Evolutionary conservation across 73 alveolate species (phyloP).

Genomic region (Halteria grandinella): DNA sequence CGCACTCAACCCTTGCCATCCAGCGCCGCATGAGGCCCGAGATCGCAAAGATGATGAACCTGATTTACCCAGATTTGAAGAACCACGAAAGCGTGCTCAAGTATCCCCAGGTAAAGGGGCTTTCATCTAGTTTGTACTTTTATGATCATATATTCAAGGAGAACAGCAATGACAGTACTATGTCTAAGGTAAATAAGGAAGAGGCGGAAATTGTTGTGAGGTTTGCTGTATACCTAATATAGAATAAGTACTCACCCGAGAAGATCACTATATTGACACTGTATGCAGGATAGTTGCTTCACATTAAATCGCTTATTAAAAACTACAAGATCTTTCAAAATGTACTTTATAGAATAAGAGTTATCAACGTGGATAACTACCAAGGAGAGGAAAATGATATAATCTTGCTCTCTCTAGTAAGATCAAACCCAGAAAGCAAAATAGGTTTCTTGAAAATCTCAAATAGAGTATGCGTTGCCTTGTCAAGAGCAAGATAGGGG

Average conservation of each 20-base stretch:
- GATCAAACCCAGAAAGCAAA: conserved; percentile 69
- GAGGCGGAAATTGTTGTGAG: conserved; percentile 78
- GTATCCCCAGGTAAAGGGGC: conserved; percentile 75
- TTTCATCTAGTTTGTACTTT: conserved; percentile 75
- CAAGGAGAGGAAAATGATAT: conserved; percentile 96
- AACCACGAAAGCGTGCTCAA: conserved; percentile 61
- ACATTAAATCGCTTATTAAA: conserved; percentile 45
- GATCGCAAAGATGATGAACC: conserved; percentile 80
- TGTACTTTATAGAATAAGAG: conserved; percentile 48
- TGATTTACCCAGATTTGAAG: conserved; percentile 67
- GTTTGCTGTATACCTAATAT: conserved; percentile 73
- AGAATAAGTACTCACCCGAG: conserved; percentile 62
- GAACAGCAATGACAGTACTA: conserved; percentile 56
- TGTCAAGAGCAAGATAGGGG: conserved; percentile 91
- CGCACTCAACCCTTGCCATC: conserved; percentile 58
- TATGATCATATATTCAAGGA: conserved; percentile 76
- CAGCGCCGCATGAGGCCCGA: conserved; percentile 91
- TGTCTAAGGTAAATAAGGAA: conserved; percentile 72
- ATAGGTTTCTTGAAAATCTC: conserved; percentile 82
- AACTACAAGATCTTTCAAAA: neutral
- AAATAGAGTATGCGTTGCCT: conserved; percentile 90
- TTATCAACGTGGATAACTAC: conserved; percentile 86
- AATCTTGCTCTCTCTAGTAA: conserved; percentile 81
- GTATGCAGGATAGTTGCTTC: conserved; percentile 80
- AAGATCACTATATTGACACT: conserved; percentile 82